Conservation (phyloP, 106 monocot genomes). For the Dendrobium huoshanense region DNA sequence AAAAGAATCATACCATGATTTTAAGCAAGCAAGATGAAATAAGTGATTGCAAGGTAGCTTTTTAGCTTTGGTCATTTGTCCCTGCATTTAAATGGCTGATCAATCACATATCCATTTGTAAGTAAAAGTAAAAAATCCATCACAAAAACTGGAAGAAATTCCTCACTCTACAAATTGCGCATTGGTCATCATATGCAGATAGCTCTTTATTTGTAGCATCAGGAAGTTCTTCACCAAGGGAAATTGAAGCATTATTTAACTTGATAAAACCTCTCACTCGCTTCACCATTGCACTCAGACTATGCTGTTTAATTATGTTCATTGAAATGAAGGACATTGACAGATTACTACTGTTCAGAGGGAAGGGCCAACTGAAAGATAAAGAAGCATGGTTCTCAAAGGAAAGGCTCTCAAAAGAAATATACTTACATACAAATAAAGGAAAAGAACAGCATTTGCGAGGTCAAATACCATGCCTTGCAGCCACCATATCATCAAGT, state of each 20-base stretch:
- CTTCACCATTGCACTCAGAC: slow-evolving; percentile 58
- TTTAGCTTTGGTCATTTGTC: slow-evolving; percentile 90
- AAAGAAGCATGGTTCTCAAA: not conserved
- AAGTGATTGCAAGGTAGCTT: slow-evolving; percentile 86
- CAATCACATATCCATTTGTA: not conserved
- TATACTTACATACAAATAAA: slow-evolving; percentile 66
- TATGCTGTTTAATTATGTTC: slow-evolving; percentile 34
- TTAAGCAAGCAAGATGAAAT: slow-evolving; percentile 86
- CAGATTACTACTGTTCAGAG: no score
- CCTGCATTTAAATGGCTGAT: slow-evolving; percentile 36
- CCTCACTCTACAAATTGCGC: slow-evolving; percentile 90
- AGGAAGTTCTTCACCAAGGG: slow-evolving; percentile 71
- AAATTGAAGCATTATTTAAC: slow-evolving; percentile 60
- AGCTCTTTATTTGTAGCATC: slow-evolving; percentile 89
- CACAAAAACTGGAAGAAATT: slow-evolving; percentile 1
- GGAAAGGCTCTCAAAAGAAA: not conserved
- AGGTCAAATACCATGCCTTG: slow-evolving; percentile 83
- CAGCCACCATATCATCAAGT: slow-evolving; percentile 82
- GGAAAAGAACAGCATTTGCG: slow-evolving; percentile 70
- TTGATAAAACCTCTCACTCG: slow-evolving; percentile 60
- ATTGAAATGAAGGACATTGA: not conserved
- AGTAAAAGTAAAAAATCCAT: not conserved
- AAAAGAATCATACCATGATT: slow-evolving; percentile 60
- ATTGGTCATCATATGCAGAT: slow-evolving; percentile 75
- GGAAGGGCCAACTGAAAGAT: not conserved